Conservation (phyloP, 2,329 filamentous ascomycete species). For the Trichoderma aggressivum region DNA sequence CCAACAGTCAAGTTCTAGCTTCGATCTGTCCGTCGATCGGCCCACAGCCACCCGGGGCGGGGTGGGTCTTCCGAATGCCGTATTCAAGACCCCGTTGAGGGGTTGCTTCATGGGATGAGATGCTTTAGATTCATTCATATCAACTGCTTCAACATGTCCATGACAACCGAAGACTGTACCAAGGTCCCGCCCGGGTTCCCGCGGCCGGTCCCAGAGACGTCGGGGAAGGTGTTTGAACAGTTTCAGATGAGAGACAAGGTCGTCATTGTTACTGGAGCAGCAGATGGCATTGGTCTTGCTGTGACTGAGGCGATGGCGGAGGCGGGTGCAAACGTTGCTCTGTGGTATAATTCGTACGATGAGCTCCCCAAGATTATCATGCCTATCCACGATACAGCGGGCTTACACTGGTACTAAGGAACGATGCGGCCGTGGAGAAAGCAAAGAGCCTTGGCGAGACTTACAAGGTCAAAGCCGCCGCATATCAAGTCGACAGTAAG, state of each 20-base stretch:
- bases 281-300: conserved; percentile 4
- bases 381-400: fast-evolving
- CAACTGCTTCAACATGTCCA: background rate
- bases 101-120: background rate
- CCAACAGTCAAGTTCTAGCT: background rate
- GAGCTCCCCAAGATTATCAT: no score
- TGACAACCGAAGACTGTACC: conserved; percentile 5
- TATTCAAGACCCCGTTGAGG: background rate
- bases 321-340: background rate
- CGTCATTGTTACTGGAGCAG: background rate
- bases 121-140: background rate
- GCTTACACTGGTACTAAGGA: background rate
- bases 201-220: background rate
- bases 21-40: background rate
- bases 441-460: background rate
- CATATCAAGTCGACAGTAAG: background rate
- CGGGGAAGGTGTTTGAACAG: conserved; percentile 3
- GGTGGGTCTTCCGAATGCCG: background rate
- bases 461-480: background rate
- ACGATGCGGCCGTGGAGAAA: background rate
- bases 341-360: conserved; percentile 8
- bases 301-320: conserved; percentile 1
- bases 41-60: background rate
- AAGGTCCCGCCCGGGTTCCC: background rate
- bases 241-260: conserved; percentile 11